Percentiles rank a stretch among this genome's conserved stretches.
phyloP scores from a whole-genome alignment of 768 basidiomycete species.

The Mycena kentingensis region DNA sequence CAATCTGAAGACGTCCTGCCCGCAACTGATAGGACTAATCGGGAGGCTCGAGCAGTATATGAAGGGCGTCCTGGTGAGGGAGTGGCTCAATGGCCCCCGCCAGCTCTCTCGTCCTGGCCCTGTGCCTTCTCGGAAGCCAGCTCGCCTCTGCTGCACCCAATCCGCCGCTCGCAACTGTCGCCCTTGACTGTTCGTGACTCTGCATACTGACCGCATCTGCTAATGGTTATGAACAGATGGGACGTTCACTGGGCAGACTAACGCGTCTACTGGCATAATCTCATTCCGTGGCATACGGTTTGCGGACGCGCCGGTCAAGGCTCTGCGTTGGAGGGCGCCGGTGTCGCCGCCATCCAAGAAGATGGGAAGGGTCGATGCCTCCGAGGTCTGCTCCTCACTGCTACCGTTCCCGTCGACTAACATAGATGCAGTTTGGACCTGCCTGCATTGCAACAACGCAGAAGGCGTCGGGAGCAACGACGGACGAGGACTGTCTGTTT shows the following conservation, averaged over 20 bases:
- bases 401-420: neutral
- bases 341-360: constrained; percentile 39
- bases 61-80: too few relatives aligned
- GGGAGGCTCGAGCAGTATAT: too few relatives aligned
- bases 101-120: too few relatives aligned
- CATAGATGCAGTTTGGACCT: constrained; percentile 32
- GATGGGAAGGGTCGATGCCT: constrained; percentile 40
- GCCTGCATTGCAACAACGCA: constrained; percentile 38
- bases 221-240: constrained; percentile 32
- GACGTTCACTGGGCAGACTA: constrained; percentile 36
- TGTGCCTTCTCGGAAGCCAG: too few relatives aligned
- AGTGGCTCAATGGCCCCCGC: too few relatives aligned
- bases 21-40: too few relatives aligned
- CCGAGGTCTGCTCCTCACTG: constrained; percentile 26
- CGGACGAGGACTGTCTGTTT: constrained; percentile 46
- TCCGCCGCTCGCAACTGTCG: neutral
- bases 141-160: too few relatives aligned
- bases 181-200: neutral
- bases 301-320: constrained; percentile 45
- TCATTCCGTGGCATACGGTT: constrained; percentile 45
- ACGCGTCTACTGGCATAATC: constrained; percentile 34
- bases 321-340: constrained; percentile 44
- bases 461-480: constrained; percentile 28
- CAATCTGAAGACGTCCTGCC: too few relatives aligned
- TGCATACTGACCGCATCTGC: neutral